These are phyloP conservation scores for Candida peoriensis DNA, from an alignment of 805 yeast species.

Conservation along the genomic window DNA sequence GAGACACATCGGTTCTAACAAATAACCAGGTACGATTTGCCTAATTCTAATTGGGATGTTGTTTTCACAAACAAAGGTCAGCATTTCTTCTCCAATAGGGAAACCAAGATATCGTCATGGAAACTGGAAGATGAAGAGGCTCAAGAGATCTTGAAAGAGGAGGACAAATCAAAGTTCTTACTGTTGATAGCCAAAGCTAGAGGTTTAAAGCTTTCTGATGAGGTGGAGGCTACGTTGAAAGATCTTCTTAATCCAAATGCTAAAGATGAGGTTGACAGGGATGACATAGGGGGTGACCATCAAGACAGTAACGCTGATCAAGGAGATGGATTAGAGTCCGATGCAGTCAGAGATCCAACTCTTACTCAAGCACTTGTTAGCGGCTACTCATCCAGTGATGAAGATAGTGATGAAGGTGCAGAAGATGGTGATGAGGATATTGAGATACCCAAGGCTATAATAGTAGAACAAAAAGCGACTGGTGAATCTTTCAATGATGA, in stretches of 20 bases:
- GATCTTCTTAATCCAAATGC: neutral
- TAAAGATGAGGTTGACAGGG: neutral
- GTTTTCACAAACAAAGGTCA: conserved; percentile 37
- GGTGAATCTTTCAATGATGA: neutral
- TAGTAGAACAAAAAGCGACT: neutral
- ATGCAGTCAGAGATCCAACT: neutral
- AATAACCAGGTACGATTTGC: conserved; percentile 2
- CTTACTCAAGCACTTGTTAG: conserved; percentile 1
- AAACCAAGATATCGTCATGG: conserved; percentile 31
- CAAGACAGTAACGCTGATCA: neutral
- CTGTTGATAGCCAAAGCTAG: conserved; percentile 33
- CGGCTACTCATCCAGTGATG: conserved; percentile 21
- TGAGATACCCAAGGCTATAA: neutral
- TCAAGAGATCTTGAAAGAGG: conserved; percentile 17
- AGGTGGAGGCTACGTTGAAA: conserved; percentile 2
- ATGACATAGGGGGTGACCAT: neutral
- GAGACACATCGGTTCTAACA: too few relatives aligned
- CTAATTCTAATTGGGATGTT: conserved; percentile 32
- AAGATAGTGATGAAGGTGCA: conserved; percentile 4
- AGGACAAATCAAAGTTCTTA: conserved; percentile 26
- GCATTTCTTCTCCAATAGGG: conserved; percentile 34
- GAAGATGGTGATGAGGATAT: neutral
- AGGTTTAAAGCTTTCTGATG: conserved; percentile 25
- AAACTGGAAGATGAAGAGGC: conserved; percentile 29
- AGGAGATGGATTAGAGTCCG: conserved; percentile 1